Conservation (phyloP, 1,284 basidiomycete genomes). For the Sporisorium exsertum region DNA sequence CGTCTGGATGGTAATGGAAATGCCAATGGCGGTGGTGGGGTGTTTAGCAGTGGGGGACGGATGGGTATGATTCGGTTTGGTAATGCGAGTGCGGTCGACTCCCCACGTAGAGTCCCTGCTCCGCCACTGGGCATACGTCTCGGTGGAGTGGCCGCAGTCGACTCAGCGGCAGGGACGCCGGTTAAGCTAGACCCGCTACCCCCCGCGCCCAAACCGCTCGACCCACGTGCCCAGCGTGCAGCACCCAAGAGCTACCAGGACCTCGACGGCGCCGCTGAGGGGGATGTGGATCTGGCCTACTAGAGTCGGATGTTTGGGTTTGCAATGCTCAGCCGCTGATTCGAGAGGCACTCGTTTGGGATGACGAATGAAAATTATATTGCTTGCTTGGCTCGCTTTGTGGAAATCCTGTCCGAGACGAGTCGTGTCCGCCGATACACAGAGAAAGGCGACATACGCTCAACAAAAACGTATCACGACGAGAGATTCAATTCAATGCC, state of each 20-base stretch:
- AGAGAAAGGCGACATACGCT: no score
- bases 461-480: no score
- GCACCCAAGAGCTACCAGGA: slow-evolving; percentile 57
- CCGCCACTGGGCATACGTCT: slow-evolving; percentile 37
- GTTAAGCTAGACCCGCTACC: slow-evolving; percentile 41
- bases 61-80: slow-evolving; percentile 51
- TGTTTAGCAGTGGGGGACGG: slow-evolving; percentile 34
- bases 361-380: no score
- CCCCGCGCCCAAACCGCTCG: slow-evolving; percentile 53
- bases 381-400: no score
- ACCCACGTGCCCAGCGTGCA: slow-evolving; percentile 40
- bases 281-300: slow-evolving; percentile 53
- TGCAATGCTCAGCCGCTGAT: neutral
- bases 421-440: no score
- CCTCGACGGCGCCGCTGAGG: slow-evolving; percentile 55
- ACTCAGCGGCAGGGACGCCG: slow-evolving; percentile 12
- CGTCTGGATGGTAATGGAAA: slow-evolving; percentile 15
- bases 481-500: no score
- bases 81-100: slow-evolving; percentile 34
- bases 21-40: slow-evolving; percentile 11
- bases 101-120: slow-evolving; percentile 18
- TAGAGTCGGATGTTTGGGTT: slow-evolving; percentile 9
- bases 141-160: slow-evolving; percentile 22
- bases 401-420: no score
- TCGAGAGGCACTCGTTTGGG: no score